Conservation (phyloP, 2,329 filamentous ascomycete genomes). For the Aurifilum marmelostoma region DNA sequence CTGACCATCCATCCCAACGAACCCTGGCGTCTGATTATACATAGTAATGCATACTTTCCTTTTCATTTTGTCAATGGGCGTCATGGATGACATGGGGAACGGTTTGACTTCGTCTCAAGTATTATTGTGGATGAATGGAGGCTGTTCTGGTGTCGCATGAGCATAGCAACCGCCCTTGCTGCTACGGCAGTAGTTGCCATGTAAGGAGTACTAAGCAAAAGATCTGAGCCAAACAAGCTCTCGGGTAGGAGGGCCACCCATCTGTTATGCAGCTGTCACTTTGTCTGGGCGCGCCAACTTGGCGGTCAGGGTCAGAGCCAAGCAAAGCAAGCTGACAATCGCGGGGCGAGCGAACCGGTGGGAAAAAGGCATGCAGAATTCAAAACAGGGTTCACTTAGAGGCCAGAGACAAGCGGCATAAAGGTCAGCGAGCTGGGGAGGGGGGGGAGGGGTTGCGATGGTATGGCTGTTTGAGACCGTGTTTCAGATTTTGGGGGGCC, state of each 20-base stretch:
- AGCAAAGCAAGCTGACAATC: neutral
- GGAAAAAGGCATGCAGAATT: neutral
- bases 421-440: neutral
- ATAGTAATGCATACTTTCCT: neutral
- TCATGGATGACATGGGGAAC: neutral
- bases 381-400: neutral
- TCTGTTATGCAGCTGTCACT: conserved; percentile 1
- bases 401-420: conserved; percentile 1
- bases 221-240: neutral
- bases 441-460: neutral
- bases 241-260: neutral
- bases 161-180: neutral
- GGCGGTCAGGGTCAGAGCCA: neutral
- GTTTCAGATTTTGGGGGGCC: conserved; percentile 7
- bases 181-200: neutral
- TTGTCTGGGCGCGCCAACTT: neutral
- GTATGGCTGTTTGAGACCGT: conserved; percentile 10
- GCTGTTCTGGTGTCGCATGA: neutral
- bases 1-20: neutral
- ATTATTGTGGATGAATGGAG: neutral
- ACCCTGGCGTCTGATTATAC: neutral
- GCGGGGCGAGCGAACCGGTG: conserved; percentile 1
- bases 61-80: neutral
- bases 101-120: neutral
- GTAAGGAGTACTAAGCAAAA: neutral